These are phyloP conservation scores for Fraxinus nigra DNA, from an alignment of 305 asterid species.

Conservation along the genomic window DNA sequence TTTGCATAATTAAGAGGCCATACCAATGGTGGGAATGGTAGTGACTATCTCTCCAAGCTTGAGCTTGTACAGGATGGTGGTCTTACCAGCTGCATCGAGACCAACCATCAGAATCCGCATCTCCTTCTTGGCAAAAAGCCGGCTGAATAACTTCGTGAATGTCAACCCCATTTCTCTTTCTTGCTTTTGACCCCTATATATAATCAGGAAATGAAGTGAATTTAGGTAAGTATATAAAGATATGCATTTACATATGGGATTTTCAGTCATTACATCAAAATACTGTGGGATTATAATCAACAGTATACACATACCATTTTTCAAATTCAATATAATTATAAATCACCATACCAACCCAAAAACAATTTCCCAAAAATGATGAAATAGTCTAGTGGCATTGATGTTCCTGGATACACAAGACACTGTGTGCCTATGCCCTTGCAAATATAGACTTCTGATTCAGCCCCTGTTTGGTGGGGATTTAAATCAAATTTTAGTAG, in stretches of 20 bases:
- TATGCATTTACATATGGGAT: not conserved
- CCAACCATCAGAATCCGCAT: conserved; percentile 96
- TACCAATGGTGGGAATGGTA: conserved; percentile 92
- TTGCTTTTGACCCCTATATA: conserved; percentile 32
- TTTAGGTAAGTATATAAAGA: not conserved
- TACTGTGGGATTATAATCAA: not conserved
- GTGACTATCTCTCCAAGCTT: conserved; percentile 95
- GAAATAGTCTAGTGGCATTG: not conserved
- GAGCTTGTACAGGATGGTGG: conserved; percentile 93
- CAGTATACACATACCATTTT: not conserved
- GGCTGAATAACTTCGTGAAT: conserved; percentile 76
- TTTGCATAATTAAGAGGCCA: conserved; percentile 23
- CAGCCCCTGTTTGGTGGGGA: not conserved
- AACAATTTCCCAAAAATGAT: not conserved
- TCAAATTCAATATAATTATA: not conserved
- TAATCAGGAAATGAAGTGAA: not conserved
- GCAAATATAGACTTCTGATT: not conserved
- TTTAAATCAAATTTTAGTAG: not conserved
- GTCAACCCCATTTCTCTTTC: conserved; percentile 68
- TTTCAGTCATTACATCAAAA: not conserved
- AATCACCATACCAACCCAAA: not conserved
- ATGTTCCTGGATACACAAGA: not conserved
- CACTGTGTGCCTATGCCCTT: not conserved
- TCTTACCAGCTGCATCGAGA: conserved; percentile 98
- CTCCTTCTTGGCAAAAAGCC: conserved; percentile 90